A percentile compares a stretch with the other conserved stretches of the same genome.
Evolutionary conservation across 1,284 basidiomycete species (phyloP).

Genomic region (Mycosarcoma maydis): DNA sequence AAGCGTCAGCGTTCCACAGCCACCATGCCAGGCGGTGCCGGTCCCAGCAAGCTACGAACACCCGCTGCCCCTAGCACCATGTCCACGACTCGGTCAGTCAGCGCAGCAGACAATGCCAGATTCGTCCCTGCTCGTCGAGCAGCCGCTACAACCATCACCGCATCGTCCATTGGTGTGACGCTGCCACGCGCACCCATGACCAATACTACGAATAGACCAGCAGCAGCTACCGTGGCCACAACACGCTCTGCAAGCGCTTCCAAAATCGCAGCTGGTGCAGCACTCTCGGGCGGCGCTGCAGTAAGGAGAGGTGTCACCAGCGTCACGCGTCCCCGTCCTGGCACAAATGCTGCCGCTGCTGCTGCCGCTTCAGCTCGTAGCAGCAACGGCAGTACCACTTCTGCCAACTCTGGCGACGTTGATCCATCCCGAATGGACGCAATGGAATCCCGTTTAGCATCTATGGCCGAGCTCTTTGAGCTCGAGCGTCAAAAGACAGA

Average conservation of each 20-base stretch:
- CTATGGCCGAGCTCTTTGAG: constrained; percentile 59
- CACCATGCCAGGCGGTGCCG: constrained; percentile 24
- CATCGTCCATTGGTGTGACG: constrained; percentile 26
- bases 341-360: constrained; percentile 26
- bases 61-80: constrained; percentile 22
- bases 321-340: constrained; percentile 36
- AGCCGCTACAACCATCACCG: constrained; percentile 20
- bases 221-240: constrained; percentile 12
- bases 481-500: constrained; percentile 58
- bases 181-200: constrained; percentile 47
- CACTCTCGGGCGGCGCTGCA: constrained; percentile 5
- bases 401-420: constrained; percentile 22
- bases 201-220: constrained; percentile 45
- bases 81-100: constrained; percentile 21
- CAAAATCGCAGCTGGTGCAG: constrained; percentile 20
- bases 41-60: constrained; percentile 39
- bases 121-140: constrained; percentile 40
- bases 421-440: constrained; percentile 52
- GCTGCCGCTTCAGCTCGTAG: constrained; percentile 21
- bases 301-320: constrained; percentile 40
- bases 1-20: constrained; percentile 41
- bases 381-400: constrained; percentile 26
- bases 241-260: constrained; percentile 27
- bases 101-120: constrained; percentile 20
- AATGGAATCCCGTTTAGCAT: constrained; percentile 47